Evolutionary conservation across 116 monocot species (phyloP).

Genomic region (Papilionanthe hybrid): DNA sequence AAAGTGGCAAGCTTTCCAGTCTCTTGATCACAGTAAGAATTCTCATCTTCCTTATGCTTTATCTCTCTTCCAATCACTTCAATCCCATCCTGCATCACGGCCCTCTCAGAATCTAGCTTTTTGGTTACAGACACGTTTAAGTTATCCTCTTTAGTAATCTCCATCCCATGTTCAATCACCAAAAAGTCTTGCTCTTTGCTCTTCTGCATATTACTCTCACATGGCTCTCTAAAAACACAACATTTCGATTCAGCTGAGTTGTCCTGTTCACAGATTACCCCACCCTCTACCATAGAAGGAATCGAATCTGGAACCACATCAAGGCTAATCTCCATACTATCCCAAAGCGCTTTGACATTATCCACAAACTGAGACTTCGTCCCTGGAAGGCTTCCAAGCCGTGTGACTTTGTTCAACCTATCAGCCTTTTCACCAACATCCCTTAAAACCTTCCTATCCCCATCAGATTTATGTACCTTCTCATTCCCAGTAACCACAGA

Average conservation of each 20-base stretch:
- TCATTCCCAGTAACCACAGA: neutral
- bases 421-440: neutral
- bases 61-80: constrained; percentile 1
- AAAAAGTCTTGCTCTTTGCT: constrained; percentile 15
- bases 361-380: constrained; percentile 4
- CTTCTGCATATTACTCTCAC: neutral
- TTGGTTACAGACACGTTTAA: neutral
- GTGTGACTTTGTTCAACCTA: neutral
- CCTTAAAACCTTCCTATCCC: neutral
- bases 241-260: constrained; percentile 11
- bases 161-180: constrained; percentile 23
- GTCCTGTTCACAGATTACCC: neutral
- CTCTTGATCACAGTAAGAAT: neutral
- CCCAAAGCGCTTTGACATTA: constrained; percentile 11
- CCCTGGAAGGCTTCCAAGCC: constrained; percentile 9
- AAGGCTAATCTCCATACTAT: neutral
- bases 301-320: neutral
- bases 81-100: constrained; percentile 1
- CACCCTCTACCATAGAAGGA: neutral
- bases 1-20: neutral
- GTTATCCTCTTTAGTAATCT: constrained; percentile 8
- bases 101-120: neutral
- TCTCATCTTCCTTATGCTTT: neutral
- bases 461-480: neutral
- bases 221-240: neutral